Base-by-base conservation (phyloP, 1,284 basidiomycete species). In the Lentinula novae-zelandiae region DNA sequence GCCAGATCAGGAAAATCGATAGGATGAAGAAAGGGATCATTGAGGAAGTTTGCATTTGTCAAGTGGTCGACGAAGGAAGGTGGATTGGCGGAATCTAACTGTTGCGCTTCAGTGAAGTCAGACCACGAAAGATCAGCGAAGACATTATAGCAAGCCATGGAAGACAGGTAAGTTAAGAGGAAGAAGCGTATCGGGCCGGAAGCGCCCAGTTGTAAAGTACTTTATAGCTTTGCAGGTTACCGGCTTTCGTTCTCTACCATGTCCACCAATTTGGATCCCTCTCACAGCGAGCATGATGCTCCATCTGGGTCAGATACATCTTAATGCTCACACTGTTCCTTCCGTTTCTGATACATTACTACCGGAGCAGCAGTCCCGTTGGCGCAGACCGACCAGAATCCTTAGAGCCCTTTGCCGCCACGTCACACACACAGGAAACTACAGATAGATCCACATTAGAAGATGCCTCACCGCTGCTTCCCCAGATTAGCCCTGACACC, bases 401-500 rank as follows among this genome's bases (percentile, higher is more conserved):
- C 4, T 38, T 36, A 10, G 36, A 57, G 17, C 40, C 39, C 17
- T 8, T 27, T 7, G 44, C 20, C 2, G 44, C n/a, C 9, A 7
- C 44, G 9, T 46, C 12, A 20, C 9, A 22, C 17, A 46, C 20
- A 0, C 17, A 46, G 17, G 46, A 53, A 49, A 22, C 55, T 15
- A 56, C 27, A 56, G n/a, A 50, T 34, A 12, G 6, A 33, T 15
- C 49, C 3, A 33, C 12, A n/a, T 10, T 15, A 15, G 49, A 15
- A 58, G 36, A 33, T 9, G 44, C 31, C 52, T 52, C 57, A 17
- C 57, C 78, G 66, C 69, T 77, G 56, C 73, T 86, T 53, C 83
- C 84, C 58, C 82, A 85, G 64, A 82, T 89, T 58, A 63, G 73
- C 59, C 73, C 82, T 53, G 75, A 77, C 60, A 70, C 81, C 60